Evolutionary conservation across 768 basidiomycete genomes (phyloP), one percentile per base, ranked within the genome.

Genomic region (Leccinum variicolor): DNA sequence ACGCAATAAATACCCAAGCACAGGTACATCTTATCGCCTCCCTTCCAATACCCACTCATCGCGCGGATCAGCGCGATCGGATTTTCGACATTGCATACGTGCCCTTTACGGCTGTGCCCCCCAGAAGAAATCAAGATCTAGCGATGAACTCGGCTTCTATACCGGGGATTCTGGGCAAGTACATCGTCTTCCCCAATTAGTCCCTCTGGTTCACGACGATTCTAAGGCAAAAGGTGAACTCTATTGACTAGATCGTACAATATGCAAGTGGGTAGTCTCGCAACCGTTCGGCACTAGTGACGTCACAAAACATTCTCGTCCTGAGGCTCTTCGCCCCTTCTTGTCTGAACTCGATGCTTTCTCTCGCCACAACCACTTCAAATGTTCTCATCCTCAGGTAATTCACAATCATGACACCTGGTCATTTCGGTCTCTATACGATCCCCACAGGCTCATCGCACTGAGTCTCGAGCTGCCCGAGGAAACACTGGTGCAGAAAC

Each of bases 211-310:
- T 33, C 13, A 21, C 19, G 17, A 34, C 23, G 8, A 43, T 49
- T 45, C 4, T 29, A 36, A 33, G n/a, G 2, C 52, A 87, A 85
- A 80, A 82, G 53, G 79, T 87, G 23, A 81, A 81, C 47, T 74
- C 77, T 87, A 29, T 76, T n/a, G 86, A 88, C 64, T 83, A 86
- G 61, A 69, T 86, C 19, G 85, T 86, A 60, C 76, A 82, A 36
- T 87, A 86, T 62, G 81, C 79, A 61, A 72, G 84, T 86, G 56
- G 31, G 80, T 67, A 1, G 25, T 23, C 52, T 34, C 21, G 17
- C 21, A n/a, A n/a, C 2, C 33, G 1, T 21, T 25, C 7, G 14
- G 14, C 1, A 11, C 7, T 10, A 57, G 78, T 28, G 71, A 80
- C 43, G 69, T 81, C 17, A 71, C 62, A 3, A 76, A 75, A 53